Evolutionary conservation across 2,329 filamentous ascomycete genomes (phyloP).

Genomic region (Zelopaecilomyces penicillatus): DNA sequence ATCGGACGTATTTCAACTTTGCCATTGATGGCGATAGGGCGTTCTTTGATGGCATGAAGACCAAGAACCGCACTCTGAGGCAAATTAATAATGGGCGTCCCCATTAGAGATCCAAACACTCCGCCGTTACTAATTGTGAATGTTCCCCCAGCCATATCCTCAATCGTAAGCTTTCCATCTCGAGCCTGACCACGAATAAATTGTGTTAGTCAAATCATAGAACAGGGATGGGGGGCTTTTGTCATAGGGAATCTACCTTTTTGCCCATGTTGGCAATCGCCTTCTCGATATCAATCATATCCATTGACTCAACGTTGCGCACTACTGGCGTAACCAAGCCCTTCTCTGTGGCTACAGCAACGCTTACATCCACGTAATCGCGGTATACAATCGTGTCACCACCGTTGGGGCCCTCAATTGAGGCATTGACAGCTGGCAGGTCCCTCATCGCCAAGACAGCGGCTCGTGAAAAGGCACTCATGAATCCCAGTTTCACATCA

Average conservation of each 20-base stretch:
- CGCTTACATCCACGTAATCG: conserved; percentile 96
- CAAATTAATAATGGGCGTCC: conserved; percentile 96
- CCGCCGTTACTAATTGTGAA: conserved; percentile 98
- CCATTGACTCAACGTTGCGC: conserved; percentile 81
- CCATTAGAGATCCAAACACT: conserved; percentile 95
- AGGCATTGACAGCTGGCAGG: conserved; percentile 89
- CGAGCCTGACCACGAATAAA: conserved; percentile 53
- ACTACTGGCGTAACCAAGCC: conserved; percentile 95
- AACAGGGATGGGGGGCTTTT: too few species aligned
- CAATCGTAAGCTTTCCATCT: conserved; percentile 93
- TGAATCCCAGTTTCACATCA: conserved; percentile 97
- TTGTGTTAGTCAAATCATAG: not conserved
- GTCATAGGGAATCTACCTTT: conserved; percentile 67
- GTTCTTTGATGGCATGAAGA: conserved; percentile 94
- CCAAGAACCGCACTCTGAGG: conserved; percentile 89
- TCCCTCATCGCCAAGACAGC: conserved; percentile 89
- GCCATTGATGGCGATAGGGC: conserved; percentile 79
- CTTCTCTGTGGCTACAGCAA: conserved; percentile 95
- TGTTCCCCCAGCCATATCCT: conserved; percentile 97
- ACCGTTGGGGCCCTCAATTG: conserved; percentile 89
- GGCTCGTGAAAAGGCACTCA: conserved; percentile 93
- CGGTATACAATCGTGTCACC: conserved; percentile 97
- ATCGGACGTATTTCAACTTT: conserved; percentile 96
- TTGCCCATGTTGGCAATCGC: conserved; percentile 89
- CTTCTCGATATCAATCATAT: conserved; percentile 82